Conservation (phyloP, 768 basidiomycete genomes). For the Pleurotus pulmonarius region DNA sequence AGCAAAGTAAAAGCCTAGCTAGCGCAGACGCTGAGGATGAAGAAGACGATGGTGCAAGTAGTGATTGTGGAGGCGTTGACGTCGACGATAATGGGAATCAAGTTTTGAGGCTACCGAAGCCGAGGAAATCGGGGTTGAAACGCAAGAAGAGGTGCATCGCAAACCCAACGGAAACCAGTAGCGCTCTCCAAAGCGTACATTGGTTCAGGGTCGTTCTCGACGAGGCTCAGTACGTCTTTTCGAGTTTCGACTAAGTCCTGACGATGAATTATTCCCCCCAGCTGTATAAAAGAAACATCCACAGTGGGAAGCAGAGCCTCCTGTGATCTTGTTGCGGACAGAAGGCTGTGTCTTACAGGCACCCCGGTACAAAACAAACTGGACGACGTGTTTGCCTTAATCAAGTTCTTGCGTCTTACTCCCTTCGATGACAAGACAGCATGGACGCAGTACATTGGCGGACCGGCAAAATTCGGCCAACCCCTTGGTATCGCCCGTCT, state of each 20-base stretch:
- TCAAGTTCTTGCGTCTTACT: slow-evolving; percentile 90
- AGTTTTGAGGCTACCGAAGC: slow-evolving; percentile 53
- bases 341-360: slow-evolving; percentile 92
- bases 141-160: slow-evolving; percentile 49
- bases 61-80: slow-evolving; percentile 58
- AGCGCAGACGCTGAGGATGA: slow-evolving; percentile 60
- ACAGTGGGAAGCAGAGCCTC: slow-evolving; percentile 95
- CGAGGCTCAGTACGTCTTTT: slow-evolving; percentile 84
- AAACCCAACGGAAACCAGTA: slow-evolving; percentile 45
- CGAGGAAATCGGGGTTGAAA: slow-evolving; percentile 67
- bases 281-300: slow-evolving; percentile 93
- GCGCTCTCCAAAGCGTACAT: slow-evolving; percentile 88
- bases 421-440: slow-evolving; percentile 91
- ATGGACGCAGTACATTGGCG: slow-evolving; percentile 93
- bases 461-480: slow-evolving; percentile 89
- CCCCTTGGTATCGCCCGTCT: slow-evolving; percentile 87
- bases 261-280: slow-evolving; percentile 25
- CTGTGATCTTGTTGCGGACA: slow-evolving; percentile 91
- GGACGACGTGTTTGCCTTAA: slow-evolving; percentile 94
- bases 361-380: slow-evolving; percentile 99
- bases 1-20: slow-evolving; percentile 68
- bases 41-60: slow-evolving; percentile 65
- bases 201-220: slow-evolving; percentile 97
- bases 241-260: not conserved
- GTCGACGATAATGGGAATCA: slow-evolving; percentile 67